Base-by-base conservation (phyloP, 2,329 filamentous ascomycete genomes). In the Trichoderma atrobrunneum region DNA sequence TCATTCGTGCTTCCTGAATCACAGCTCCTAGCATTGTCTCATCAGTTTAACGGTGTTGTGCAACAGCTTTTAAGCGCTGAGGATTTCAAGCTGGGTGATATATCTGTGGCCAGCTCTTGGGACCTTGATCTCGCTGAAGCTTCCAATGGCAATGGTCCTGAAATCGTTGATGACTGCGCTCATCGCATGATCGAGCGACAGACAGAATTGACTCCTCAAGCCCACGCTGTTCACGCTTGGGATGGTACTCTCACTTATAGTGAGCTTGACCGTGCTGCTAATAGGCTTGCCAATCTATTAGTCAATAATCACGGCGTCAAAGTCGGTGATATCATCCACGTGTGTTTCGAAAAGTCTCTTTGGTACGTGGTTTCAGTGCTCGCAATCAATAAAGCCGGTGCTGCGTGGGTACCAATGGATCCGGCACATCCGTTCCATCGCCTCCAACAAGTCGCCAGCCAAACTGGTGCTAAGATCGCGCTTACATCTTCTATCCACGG, bases 291-390 rank as follows among this genome's bases (percentile, higher is more conserved):
- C 26, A 56, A 59, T 28, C 26, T 69, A 3, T 30, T 73, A 21
- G 21, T 67, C 26, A 10, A n/a, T 11, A 16, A 12, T n/a, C 28
- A 68, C 11, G 77, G 78, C 16, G 74, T 83, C 24, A 61, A 71
- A 3, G 74, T 75, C 6, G 79, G 78, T 32, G 68, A 54, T 12
- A 34, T 73, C 7, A 59, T 76, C n/a, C 72, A 68, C 2, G 54
- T 75, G 24, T 74, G 72, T 64, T 76, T 76, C 11, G 71, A 74
- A 12, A 76, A 74, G 43, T 73, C 72, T 2, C 28, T 59, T n/a
- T 77, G 75, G 75, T 71, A 67, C 18, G 51, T 74, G 14, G 72
- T 74, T 1, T 67, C 73, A 6, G 36, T 72, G 2, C 34, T 74
- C 0, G 73, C 72, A 4, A 65, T 74, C 32, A 61, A 48, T 3